Evolutionary conservation across 305 asterid species (phyloP).

Genomic region (Coffea humblotiana): DNA sequence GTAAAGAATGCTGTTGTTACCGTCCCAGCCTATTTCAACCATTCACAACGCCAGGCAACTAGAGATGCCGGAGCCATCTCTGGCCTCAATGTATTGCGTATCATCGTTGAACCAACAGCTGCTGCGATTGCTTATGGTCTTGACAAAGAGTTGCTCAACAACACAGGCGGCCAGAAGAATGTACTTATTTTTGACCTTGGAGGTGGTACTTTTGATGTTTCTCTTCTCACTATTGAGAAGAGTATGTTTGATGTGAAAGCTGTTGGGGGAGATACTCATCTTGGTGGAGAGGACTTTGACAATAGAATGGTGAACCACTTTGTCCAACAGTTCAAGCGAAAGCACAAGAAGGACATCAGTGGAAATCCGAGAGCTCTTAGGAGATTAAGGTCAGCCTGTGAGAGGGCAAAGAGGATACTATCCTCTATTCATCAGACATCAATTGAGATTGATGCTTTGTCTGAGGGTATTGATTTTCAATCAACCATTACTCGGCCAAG

Average conservation of each 20-base stretch:
- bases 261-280: constrained; percentile 15
- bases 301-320: constrained; percentile 16
- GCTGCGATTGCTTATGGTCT: constrained; percentile 23
- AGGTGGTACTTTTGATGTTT: constrained; percentile 25
- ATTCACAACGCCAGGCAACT: constrained; percentile 15
- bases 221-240: constrained; percentile 10
- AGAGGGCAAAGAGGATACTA: constrained; percentile 20
- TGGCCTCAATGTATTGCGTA: constrained; percentile 17
- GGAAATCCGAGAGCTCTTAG: constrained; percentile 13
- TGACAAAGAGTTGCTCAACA: neutral
- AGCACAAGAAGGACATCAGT: constrained; percentile 14
- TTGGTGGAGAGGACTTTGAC: constrained; percentile 19
- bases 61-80: constrained; percentile 15
- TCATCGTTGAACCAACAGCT: constrained; percentile 16
- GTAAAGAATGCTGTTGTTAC: constrained; percentile 16
- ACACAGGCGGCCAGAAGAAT: constrained; percentile 5
- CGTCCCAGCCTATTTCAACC: constrained; percentile 18
- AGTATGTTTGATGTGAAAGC: constrained; percentile 14
- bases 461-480: constrained; percentile 16
- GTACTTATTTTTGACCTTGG: constrained; percentile 8
- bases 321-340: constrained; percentile 4
- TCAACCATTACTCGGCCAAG: constrained; percentile 9
- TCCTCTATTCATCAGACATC: constrained; percentile 4
- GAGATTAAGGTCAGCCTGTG: constrained; percentile 16
- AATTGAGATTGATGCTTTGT: constrained; percentile 10